Percentiles rank a stretch among this genome's conserved stretches.
These are phyloP conservation scores for Apiospora aurea DNA, from an alignment of 2,329 filamentous ascomycete genomes.

Conservation along the genomic window DNA sequence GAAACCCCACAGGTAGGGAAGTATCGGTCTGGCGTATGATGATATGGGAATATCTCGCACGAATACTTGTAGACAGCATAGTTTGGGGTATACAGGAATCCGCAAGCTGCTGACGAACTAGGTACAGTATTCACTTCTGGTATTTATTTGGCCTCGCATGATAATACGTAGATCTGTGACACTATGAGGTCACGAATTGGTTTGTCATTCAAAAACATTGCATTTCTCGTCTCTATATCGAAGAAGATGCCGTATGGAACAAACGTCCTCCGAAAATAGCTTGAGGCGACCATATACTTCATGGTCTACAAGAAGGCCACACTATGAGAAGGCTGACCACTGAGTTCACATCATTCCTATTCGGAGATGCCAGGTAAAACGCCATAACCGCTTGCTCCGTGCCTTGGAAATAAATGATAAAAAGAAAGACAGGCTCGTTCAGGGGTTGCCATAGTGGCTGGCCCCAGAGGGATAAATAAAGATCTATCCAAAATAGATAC, in stretches of 20 bases:
- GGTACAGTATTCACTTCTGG: neutral
- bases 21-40: neutral
- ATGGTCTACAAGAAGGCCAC: conserved; percentile 13
- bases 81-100: neutral
- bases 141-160: too few species aligned
- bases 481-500: conserved; percentile 33
- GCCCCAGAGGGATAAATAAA: conserved; percentile 11
- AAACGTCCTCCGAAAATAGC: conserved; percentile 5
- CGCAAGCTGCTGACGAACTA: neutral
- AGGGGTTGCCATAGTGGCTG: conserved; percentile 23
- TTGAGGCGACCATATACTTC: neutral
- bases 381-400: conserved; percentile 25
- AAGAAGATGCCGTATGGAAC: conserved; percentile 19
- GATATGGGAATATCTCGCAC: neutral
- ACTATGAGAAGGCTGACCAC: conserved; percentile 5
- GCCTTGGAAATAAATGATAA: conserved; percentile 22
- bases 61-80: neutral
- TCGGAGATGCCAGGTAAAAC: conserved; percentile 22
- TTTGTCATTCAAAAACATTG: conserved; percentile 18
- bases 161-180: too few species aligned
- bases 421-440: conserved; percentile 31
- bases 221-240: conserved; percentile 21
- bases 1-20: neutral
- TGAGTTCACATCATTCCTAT: conserved; percentile 6
- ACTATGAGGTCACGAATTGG: neutral